Evolutionary conservation across 1,284 basidiomycete species (phyloP).

Genomic region (Fistulina hepatica): DNA sequence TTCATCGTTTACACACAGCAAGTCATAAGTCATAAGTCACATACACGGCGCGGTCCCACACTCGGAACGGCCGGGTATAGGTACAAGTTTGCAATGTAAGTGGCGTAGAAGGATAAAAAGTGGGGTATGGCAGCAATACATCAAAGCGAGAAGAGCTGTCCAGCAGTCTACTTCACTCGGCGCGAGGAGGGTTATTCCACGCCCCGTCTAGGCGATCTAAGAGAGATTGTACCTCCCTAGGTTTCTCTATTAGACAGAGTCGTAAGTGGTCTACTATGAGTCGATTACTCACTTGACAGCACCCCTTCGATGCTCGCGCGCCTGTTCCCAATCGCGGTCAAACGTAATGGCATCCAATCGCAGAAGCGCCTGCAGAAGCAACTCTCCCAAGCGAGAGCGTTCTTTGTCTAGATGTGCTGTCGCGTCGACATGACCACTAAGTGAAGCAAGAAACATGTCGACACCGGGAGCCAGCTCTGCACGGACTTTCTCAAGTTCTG

Average conservation of each 20-base stretch:
- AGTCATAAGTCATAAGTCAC: too few relatives aligned
- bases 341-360: constrained; percentile 63
- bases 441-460: constrained; percentile 39
- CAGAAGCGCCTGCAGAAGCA: constrained; percentile 66
- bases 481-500: constrained; percentile 49
- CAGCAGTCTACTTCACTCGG: constrained; percentile 9
- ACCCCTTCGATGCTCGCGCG: constrained; percentile 59
- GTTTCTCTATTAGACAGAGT: too few relatives aligned
- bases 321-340: constrained; percentile 60
- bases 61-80: too few relatives aligned
- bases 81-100: too few relatives aligned
- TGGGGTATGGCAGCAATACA: too few relatives aligned
- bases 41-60: too few relatives aligned
- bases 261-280: too few relatives aligned
- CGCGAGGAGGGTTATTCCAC: constrained; percentile 14
- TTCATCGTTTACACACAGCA: too few relatives aligned
- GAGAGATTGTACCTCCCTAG: constrained; percentile 28
- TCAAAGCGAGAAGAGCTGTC: too few relatives aligned
- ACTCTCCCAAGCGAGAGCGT: constrained; percentile 54
- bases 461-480: constrained; percentile 42
- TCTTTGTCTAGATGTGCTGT: constrained; percentile 29
- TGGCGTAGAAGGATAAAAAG: too few relatives aligned
- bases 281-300: constrained; percentile 67
- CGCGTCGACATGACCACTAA: constrained; percentile 11
- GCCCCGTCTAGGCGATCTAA: constrained; percentile 31